phyloP scores from a whole-genome alignment of 2,329 filamentous ascomycete genomes.

The Dothiorella sarmentorum region DNA sequence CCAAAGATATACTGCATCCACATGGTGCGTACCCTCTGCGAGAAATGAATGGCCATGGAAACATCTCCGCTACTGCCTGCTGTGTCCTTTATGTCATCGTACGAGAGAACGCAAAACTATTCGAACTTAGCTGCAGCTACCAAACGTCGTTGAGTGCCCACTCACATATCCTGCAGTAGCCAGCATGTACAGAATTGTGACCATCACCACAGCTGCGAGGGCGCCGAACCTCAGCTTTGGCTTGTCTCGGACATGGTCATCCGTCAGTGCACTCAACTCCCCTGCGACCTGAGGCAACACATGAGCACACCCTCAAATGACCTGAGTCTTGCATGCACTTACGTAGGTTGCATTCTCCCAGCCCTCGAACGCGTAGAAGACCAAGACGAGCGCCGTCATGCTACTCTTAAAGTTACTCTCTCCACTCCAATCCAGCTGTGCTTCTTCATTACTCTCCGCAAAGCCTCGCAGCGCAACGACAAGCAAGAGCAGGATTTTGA shows the following conservation, averaged over 20 bases:
- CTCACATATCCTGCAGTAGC: conserved; percentile 39
- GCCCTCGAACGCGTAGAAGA: conserved; percentile 39
- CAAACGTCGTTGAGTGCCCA: not conserved
- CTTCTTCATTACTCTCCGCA: no score
- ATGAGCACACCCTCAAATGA: not conserved
- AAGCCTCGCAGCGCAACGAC: conserved; percentile 14
- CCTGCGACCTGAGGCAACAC: not conserved
- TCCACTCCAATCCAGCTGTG: not conserved
- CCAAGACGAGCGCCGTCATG: conserved; percentile 29
- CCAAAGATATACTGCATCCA: no score
- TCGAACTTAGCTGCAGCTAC: conserved; percentile 13
- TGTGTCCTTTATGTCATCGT: not conserved
- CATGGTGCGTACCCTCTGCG: not conserved
- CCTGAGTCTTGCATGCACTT: not conserved
- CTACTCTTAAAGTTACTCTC: conserved; percentile 26
- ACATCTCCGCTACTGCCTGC: not conserved
- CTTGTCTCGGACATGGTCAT: not conserved
- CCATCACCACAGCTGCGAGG: conserved; percentile 31
- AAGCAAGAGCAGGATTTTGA: conserved; percentile 35
- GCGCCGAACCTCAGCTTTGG: conserved; percentile 23
- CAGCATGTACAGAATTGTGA: conserved; percentile 38
- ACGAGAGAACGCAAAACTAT: conserved; percentile 12
- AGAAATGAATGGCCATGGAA: not conserved
- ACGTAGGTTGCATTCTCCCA: conserved; percentile 44
- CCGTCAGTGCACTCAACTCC: not conserved